These are phyloP conservation scores for Pseudotsuga menziesii DNA, from an alignment of 75 land plant species.

Conservation along the genomic window DNA sequence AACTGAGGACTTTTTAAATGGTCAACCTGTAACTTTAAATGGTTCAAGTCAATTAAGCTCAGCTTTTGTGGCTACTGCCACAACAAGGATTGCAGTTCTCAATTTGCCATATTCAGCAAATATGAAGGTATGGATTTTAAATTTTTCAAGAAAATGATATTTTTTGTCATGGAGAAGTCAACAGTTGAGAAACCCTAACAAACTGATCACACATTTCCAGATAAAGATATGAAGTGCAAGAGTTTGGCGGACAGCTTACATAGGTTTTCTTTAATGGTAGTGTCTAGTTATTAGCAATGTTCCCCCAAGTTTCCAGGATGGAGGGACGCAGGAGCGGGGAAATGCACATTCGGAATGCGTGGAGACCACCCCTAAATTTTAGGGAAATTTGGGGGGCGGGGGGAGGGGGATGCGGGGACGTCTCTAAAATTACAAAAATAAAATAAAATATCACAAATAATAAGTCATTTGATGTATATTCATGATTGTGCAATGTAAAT, in stretches of 20 bases:
- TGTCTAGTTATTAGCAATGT: no score
- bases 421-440: no score
- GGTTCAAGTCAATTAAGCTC: conserved; percentile 1
- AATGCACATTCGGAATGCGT: no score
- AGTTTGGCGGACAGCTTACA: background rate
- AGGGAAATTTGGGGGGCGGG: no score
- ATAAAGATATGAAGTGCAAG: conserved; percentile 1
- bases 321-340: no score
- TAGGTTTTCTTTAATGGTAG: background rate
- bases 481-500: no score
- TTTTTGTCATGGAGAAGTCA: no score
- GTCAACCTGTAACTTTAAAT: background rate
- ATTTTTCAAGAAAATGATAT: conserved; percentile 1
- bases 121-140: conserved; percentile 27
- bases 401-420: no score
- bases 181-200: background rate
- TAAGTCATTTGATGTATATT: no score
- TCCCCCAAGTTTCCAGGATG: no score
- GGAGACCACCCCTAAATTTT: no score
- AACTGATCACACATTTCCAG: background rate
- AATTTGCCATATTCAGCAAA: conserved; percentile 15
- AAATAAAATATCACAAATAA: no score
- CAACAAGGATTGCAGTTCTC: conserved; percentile 54
- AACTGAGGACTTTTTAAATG: background rate
- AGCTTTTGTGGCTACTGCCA: conserved; percentile 22